Evolutionary conservation across 2,329 filamentous ascomycete genomes (phyloP).

Genomic region (Pleoardoris graminearum): DNA sequence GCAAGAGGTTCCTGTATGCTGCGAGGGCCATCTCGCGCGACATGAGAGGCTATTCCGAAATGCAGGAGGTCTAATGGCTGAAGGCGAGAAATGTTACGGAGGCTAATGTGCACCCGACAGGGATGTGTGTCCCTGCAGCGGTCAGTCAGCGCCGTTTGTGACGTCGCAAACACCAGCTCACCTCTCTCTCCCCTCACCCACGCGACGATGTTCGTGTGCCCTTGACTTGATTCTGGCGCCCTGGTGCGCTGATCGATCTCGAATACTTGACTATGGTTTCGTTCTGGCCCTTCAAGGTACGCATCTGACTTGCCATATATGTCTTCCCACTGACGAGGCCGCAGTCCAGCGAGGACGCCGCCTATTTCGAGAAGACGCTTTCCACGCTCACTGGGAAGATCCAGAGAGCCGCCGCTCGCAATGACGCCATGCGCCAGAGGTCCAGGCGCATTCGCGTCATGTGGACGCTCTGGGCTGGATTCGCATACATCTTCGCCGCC

Average conservation of each 20-base stretch:
- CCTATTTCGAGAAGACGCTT: constrained; percentile 90
- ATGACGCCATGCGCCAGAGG: constrained; percentile 72
- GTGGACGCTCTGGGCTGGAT: constrained; percentile 86
- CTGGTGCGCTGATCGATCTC: constrained; percentile 31
- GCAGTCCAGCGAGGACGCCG: constrained; percentile 79
- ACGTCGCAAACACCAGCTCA: constrained; percentile 19
- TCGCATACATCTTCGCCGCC: constrained; percentile 85
- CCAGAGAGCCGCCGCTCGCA: constrained; percentile 68
- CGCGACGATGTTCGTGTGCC: constrained; percentile 33
- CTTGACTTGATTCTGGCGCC: constrained; percentile 29
- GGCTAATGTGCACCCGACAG: constrained; percentile 19
- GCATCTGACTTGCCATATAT: constrained; percentile 7
- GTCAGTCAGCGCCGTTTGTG: constrained; percentile 28
- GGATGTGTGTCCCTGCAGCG: constrained; percentile 25
- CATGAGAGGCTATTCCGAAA: constrained; percentile 13
- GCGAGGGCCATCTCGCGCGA: constrained; percentile 62
- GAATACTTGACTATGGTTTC: constrained; percentile 66
- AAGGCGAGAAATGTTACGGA: constrained; percentile 24
- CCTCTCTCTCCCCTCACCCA: constrained; percentile 13
- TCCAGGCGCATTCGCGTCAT: constrained; percentile 80
- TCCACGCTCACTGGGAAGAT: constrained; percentile 83
- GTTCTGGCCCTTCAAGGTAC: constrained; percentile 82
- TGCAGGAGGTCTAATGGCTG: constrained; percentile 1
- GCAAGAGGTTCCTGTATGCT: constrained; percentile 81
- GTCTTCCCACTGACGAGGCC: constrained; percentile 16